A percentile compares a stretch with the other conserved stretches of the same genome.
phyloP scores from a whole-genome alignment of 2,329 filamentous ascomycete genomes.

The Myotisia sp. region DNA sequence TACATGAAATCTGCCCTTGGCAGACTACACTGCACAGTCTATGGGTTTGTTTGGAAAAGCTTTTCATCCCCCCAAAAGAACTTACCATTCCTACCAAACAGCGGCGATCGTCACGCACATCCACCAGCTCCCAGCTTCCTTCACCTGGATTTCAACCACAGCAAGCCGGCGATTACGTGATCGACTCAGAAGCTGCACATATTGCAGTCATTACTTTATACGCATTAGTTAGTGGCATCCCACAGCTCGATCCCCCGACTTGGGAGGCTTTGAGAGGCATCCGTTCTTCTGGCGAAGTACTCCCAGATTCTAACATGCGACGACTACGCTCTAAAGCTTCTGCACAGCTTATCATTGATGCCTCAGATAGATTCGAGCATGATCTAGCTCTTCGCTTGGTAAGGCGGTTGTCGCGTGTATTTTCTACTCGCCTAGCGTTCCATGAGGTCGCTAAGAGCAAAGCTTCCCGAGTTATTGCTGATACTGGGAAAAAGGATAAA shows the following conservation, averaged over 20 bases:
- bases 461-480: slow-evolving; percentile 17
- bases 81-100: slow-evolving; percentile 15
- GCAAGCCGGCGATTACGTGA: slow-evolving; percentile 21
- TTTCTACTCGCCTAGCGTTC: slow-evolving; percentile 37
- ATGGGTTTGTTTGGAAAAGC: slow-evolving; percentile 26
- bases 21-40: slow-evolving; percentile 30
- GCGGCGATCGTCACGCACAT: slow-evolving; percentile 15
- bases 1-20: slow-evolving; percentile 27
- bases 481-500: slow-evolving; percentile 17
- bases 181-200: slow-evolving; percentile 27
- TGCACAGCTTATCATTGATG: slow-evolving; percentile 21
- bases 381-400: slow-evolving; percentile 38
- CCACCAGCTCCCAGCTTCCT: slow-evolving; percentile 2
- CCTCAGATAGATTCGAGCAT: slow-evolving; percentile 36
- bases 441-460: slow-evolving; percentile 33
- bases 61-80: slow-evolving; percentile 28
- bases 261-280: slow-evolving; percentile 32
- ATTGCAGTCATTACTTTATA: slow-evolving; percentile 26
- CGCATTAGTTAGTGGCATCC: slow-evolving; percentile 25
- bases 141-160: slow-evolving; percentile 2
- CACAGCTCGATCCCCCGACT: slow-evolving; percentile 22
- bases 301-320: slow-evolving; percentile 25
- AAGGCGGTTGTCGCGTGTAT: slow-evolving; percentile 35
- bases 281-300: slow-evolving; percentile 25
- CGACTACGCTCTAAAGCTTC: slow-evolving; percentile 19